Percentiles rank a stretch among this genome's conserved stretches.
Conservation (phyloP, 2,329 filamentous ascomycete genomes). For the Exophiala dermatitidis region DNA sequence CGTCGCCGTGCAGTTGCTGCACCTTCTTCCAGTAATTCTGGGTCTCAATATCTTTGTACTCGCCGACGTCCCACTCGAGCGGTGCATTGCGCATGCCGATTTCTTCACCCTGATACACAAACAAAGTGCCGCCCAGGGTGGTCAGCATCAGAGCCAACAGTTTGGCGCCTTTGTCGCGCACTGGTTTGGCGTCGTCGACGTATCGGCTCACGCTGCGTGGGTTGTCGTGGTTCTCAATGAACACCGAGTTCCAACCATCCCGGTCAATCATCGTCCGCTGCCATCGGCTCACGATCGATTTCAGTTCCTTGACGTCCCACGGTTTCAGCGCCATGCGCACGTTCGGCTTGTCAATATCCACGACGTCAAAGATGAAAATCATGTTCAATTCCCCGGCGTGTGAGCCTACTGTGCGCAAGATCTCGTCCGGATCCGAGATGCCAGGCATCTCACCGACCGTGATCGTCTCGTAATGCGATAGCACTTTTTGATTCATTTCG, state of each 20-base stretch:
- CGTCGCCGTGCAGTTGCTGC: slow-evolving; percentile 24
- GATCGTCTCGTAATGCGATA: slow-evolving; percentile 35
- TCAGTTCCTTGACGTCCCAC: slow-evolving; percentile 41
- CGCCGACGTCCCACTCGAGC: slow-evolving; percentile 50
- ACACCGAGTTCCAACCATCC: slow-evolving; percentile 47
- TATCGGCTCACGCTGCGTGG: slow-evolving; percentile 45
- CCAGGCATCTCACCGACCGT: slow-evolving; percentile 39
- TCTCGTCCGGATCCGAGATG: slow-evolving; percentile 31
- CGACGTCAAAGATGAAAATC: slow-evolving; percentile 38
- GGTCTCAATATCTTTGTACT: slow-evolving; percentile 62
- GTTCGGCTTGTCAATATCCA: slow-evolving; percentile 30
- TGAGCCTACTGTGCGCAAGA: slow-evolving; percentile 34
- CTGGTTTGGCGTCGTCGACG: slow-evolving; percentile 42
- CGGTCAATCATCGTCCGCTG: slow-evolving; percentile 44
- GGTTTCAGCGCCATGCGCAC: slow-evolving; percentile 29
- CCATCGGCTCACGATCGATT: slow-evolving; percentile 39
- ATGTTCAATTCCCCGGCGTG: slow-evolving; percentile 34
- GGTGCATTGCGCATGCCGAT: slow-evolving; percentile 61
- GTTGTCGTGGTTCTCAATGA: slow-evolving; percentile 50
- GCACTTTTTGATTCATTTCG: slow-evolving; percentile 33
- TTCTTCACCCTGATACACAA: slow-evolving; percentile 65
- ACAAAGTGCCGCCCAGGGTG: slow-evolving; percentile 51
- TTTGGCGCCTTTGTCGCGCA: slow-evolving; percentile 42
- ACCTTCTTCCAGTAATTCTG: slow-evolving; percentile 50
- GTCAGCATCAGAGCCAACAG: slow-evolving; percentile 41